A percentile compares a stretch with the other conserved stretches of the same genome.
Evolutionary conservation across 164 flowering plant species (phyloP).

Genomic region (Magnolia sinica): DNA sequence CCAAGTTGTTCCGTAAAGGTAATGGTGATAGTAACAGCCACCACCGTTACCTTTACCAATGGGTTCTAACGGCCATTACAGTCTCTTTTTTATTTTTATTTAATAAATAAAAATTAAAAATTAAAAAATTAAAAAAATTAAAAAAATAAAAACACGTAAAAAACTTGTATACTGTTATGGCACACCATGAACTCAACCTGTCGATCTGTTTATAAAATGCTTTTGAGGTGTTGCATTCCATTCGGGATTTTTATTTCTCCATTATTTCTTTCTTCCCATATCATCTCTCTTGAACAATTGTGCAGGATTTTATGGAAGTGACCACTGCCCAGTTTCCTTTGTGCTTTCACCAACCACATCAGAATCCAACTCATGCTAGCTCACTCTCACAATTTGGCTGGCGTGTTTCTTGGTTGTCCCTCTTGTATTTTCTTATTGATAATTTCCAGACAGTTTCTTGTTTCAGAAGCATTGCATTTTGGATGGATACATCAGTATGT

Average conservation of each 20-base stretch:
- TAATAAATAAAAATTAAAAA: not conserved
- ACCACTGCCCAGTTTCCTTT: slow-evolving; percentile 92
- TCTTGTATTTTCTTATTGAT: not conserved
- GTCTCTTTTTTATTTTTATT: not conserved
- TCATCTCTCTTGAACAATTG: slow-evolving; percentile 1
- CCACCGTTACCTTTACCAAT: not conserved
- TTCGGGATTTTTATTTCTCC: not conserved
- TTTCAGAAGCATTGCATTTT: not conserved
- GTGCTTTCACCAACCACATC: slow-evolving; percentile 39
- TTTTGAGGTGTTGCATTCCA: too few species aligned
- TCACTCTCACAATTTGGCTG: not conserved
- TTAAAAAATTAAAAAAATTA: too few species aligned
- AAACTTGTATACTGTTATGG: not conserved
- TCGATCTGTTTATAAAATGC: not conserved
- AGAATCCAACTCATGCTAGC: slow-evolving; percentile 1
- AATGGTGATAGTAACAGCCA: too few species aligned
- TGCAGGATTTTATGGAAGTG: slow-evolving; percentile 93
- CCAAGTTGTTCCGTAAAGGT: too few species aligned
- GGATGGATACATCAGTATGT: not conserved
- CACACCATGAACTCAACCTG: not conserved
- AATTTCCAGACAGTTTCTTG: not conserved
- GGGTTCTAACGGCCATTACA: not conserved
- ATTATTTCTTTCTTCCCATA: not conserved
- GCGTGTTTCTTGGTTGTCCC: not conserved
- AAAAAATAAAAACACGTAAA: not conserved